phyloP scores from a whole-genome alignment of 345 rosid genomes.

The Orychophragmus violaceus region DNA sequence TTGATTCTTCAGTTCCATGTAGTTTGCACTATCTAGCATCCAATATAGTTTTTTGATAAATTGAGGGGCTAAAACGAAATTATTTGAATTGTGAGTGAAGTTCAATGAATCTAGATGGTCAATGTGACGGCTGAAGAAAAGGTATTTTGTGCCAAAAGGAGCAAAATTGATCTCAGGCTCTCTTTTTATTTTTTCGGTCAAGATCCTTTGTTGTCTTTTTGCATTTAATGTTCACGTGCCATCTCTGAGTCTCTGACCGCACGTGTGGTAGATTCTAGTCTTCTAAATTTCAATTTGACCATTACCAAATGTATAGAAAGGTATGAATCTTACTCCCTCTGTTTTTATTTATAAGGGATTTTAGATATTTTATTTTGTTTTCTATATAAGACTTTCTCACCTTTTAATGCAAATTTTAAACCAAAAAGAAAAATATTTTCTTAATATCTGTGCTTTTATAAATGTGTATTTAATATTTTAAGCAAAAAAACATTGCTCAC shows the following conservation, averaged over 20 bases:
- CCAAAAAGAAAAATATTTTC: too few species aligned
- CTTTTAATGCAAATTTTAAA: too few species aligned
- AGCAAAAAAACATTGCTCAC: too few species aligned
- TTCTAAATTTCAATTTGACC: slow-evolving; percentile 3
- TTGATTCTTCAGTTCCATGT: too few species aligned
- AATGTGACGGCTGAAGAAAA: slow-evolving; percentile 32
- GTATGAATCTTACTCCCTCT: not conserved
- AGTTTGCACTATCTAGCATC: too few species aligned
- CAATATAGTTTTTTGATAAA: not conserved
- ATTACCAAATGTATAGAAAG: not conserved
- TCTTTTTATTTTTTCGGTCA: slow-evolving; percentile 4
- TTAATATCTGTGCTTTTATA: too few species aligned
- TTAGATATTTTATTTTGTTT: too few species aligned
- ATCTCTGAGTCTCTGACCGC: slow-evolving; percentile 23
- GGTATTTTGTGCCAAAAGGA: slow-evolving; percentile 11
- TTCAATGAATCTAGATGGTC: slow-evolving; percentile 33
- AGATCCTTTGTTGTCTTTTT: not conserved
- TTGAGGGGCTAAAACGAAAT: slow-evolving; percentile 8
- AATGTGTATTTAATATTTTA: too few species aligned
- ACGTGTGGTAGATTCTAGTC: slow-evolving; percentile 22
- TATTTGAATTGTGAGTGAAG: not conserved
- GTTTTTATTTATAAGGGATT: too few species aligned
- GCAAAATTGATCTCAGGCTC: slow-evolving; percentile 21
- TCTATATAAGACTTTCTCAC: too few species aligned
- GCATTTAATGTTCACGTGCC: slow-evolving; percentile 9